Evolutionary conservation across 2,329 filamentous ascomycete genomes (phyloP).

Genomic region (Penicillium capsulatum): DNA sequence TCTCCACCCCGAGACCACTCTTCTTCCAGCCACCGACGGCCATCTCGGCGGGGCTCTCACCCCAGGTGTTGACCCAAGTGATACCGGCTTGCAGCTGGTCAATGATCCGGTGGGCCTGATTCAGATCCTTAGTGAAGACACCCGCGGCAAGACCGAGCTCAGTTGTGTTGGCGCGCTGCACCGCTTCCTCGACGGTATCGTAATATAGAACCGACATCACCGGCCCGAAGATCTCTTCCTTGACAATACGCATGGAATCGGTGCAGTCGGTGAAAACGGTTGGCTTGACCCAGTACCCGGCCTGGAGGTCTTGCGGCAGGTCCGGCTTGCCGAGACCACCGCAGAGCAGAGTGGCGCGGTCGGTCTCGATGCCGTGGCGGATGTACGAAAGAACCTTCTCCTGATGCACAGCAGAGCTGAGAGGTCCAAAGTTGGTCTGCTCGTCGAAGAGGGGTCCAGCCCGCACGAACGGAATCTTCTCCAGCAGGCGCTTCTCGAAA

Average conservation of each 20-base stretch:
- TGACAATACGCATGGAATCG: conserved; percentile 73
- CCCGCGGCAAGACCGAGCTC: conserved; percentile 76
- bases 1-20: conserved; percentile 83
- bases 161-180: conserved; percentile 71
- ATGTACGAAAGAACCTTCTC: conserved; percentile 79
- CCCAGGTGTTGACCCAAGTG: conserved; percentile 91
- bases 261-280: conserved; percentile 84
- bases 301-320: conserved; percentile 48
- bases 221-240: conserved; percentile 84
- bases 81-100: conserved; percentile 74
- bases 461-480: conserved; percentile 67
- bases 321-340: conserved; percentile 63
- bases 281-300: conserved; percentile 79
- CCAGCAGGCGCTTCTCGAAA: conserved; percentile 66
- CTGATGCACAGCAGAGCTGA: conserved; percentile 69
- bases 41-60: conserved; percentile 90
- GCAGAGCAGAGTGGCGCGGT: conserved; percentile 68
- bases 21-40: conserved; percentile 88
- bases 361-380: conserved; percentile 65
- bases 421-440: conserved; percentile 75
- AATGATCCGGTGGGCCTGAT: conserved; percentile 67
- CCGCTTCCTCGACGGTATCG: conserved; percentile 63
- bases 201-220: conserved; percentile 80
- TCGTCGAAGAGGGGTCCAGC: conserved; percentile 68
- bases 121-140: conserved; percentile 73